Evolutionary conservation across 345 rosid species (phyloP), one percentile per base, ranked within the genome.

Genomic region (Lumnitzera racemosa): DNA sequence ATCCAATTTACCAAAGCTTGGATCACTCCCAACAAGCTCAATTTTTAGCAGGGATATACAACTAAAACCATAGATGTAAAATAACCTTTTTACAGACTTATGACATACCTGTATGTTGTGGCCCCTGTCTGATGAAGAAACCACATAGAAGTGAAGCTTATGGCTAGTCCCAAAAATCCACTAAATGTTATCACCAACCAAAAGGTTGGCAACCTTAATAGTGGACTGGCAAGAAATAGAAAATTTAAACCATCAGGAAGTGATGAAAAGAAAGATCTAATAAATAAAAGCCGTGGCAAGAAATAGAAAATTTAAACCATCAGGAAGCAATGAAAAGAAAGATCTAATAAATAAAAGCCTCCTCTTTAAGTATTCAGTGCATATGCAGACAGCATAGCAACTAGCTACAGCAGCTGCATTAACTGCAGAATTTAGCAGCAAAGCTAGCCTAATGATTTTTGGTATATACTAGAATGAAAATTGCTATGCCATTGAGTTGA

Each of bases 71-170:
- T 31, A 41, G 11, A 41, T 41, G 6, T 24, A n/a, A 2, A 47
- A 41, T 23, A 56, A 46, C 12, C 41, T 27, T 3, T n/a, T 2
- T 24, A 54, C 15, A 24, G 29, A 13, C 55, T 63, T 55, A 47
- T 49, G 61, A 70, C 59, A 56, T 78, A 86, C 99, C 99, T 94
- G 77, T 90, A 90, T 2, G 99, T 94, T 54, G 99, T 94, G 24
- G 97, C 99, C 57, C 97, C 96, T 11, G 99, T 94, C 74, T 94
- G 97, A 73, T 90, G 96, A 74, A 94, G 97, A 84, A 94, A 94
- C 99, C 99, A 94, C 96, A 94, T 86, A 15, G 99, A 94, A 67
- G 96, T 80, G 77, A 94, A 90, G 83, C 99, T 94, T 74, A 94
- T 94, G 41, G 96, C 99, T 56, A 94, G 82, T 56, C 99, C 99